Evolutionary conservation across 83 land plant genomes (phyloP), one percentile per base, ranked within the genome.

Genomic region (Isoetes engelmannii): DNA sequence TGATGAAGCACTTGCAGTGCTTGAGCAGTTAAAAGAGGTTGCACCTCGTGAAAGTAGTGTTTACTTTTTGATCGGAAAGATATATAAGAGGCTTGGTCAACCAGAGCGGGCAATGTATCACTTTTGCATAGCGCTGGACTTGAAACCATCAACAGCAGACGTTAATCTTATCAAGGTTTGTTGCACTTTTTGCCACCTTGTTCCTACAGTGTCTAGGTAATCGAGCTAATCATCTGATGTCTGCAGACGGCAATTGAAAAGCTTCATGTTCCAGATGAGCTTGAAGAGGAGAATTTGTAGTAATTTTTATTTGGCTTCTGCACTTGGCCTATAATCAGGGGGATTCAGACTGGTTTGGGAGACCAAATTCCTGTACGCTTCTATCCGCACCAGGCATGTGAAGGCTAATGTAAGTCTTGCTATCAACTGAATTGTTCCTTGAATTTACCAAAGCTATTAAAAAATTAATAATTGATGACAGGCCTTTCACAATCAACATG

Each of bases 31-130:
- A 44, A 86, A 83, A 68, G 97, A 90, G 61, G 76, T 75, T 65
- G 87, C 88, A 7, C 99, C 99, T 13, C 86, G 89, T 63, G 99
- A 94, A 68, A 85, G 97, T 77, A 86, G 96, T 77, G 87, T 94
- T 4, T 90, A 79, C 75, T 94, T 95, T 56, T 71, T 94, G 62
- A 90, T 94, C 87, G 99, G 96, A 10, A 84, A 77, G 60, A 88
- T 90, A 19, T 94, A 90, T 69, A 90, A 94, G 65, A 84, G 88
- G 4, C 78, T 82, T 3, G 80, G 85, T 67, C 83, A 79, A 83
- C 83, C 83, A 46, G 90, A 90, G 28, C 85, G 86, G 21, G 99
- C 99, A 44, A 88, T 94, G 90, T 85, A 88, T 73, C 81, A 88
- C 72, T 94, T 80, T 74, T 91, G 93, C 56, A 77, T 85, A 69